phyloP scores from a whole-genome alignment of 768 basidiomycete genomes.

The Lactifluus subvellereus region DNA sequence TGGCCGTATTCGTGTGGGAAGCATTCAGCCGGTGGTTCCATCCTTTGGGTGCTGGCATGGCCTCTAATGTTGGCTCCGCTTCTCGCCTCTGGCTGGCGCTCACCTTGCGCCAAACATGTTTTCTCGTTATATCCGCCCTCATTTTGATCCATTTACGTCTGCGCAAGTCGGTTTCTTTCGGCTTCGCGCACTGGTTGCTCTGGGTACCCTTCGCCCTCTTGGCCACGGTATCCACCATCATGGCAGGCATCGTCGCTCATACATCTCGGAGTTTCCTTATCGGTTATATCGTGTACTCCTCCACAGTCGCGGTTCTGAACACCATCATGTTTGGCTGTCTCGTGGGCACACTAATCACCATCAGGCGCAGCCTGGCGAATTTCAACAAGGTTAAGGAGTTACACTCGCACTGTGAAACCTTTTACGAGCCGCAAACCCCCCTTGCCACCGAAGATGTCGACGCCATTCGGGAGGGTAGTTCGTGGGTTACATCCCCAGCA shows the following conservation, averaged over 20 bases:
- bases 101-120: slow-evolving; percentile 62
- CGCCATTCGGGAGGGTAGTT: slow-evolving; percentile 65
- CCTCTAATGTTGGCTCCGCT: slow-evolving; percentile 47
- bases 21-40: slow-evolving; percentile 46
- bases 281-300: slow-evolving; percentile 56
- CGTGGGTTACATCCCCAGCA: slow-evolving; percentile 73
- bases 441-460: slow-evolving; percentile 71
- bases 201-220: slow-evolving; percentile 61
- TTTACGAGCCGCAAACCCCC: slow-evolving; percentile 53
- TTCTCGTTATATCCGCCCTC: slow-evolving; percentile 53
- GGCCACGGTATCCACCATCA: slow-evolving; percentile 48
- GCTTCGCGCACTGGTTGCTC: slow-evolving; percentile 65
- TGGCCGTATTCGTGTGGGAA: slow-evolving; percentile 64
- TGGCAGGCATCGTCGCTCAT: slow-evolving; percentile 53
- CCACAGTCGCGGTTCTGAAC: slow-evolving; percentile 46
- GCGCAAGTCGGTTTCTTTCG: slow-evolving; percentile 65
- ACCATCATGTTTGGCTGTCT: slow-evolving; percentile 53
- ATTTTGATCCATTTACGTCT: slow-evolving; percentile 66
- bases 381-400: slow-evolving; percentile 44
- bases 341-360: slow-evolving; percentile 54
- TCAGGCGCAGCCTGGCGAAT: slow-evolving; percentile 58
- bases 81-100: slow-evolving; percentile 64
- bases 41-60: slow-evolving; percentile 31
- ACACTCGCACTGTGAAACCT: slow-evolving; percentile 35
- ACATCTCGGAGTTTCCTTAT: slow-evolving; percentile 51